Evolutionary conservation across 2,329 filamentous ascomycete genomes (phyloP), one percentile per base, ranked within the genome.

Genomic region (Alternaria viburni): DNA sequence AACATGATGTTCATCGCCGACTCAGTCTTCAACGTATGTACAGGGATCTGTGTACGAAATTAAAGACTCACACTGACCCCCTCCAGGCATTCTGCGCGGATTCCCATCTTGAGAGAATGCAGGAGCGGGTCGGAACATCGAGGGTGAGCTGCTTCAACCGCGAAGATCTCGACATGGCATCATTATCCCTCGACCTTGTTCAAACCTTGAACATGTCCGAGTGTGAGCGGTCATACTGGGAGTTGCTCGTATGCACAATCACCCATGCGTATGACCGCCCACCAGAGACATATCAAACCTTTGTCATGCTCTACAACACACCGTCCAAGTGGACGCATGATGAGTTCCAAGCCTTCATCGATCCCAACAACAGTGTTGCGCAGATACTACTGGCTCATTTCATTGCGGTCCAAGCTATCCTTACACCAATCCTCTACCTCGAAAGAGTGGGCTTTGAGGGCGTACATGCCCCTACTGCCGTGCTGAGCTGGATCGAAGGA

Each of bases 371-470:
- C 56, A 70, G 70, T 47, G 65, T 81, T 5, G 77, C 81, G 1
- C 81, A 81, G 26, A 79, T 85, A 4, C 70, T 86, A 6, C 76
- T 85, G 6, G 76, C 81, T 7, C 83, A 85, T 66, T 85, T 84
- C 67, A 78, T 85, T n/a, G 79, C 81, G 1, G 68, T 84, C 0
- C 81, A 85, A 55, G 74, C 82, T 1, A 72, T 85, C 6, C 76
- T 86, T 60, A 77, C 77, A 6, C 82, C 82, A 0, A 79, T 84
- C 6, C 55, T 79, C 32, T 73, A 74, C 7, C 69, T 77, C 2
- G 76, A 78, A 49, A 65, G 77, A 43, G 71, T 76, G 0, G 77
- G 76, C 4, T 78, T 79, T 32, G 67, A 75, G 51, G 77, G 77
- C 2, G 61, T 79, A 3, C 67, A 79, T 36, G 77, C 77, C 0